Percentiles rank a stretch among this genome's conserved stretches.
These are phyloP conservation scores for Aspergillus bertholletiae DNA, from an alignment of 495 filamentous ascomycete genomes.

Conservation along the genomic window DNA sequence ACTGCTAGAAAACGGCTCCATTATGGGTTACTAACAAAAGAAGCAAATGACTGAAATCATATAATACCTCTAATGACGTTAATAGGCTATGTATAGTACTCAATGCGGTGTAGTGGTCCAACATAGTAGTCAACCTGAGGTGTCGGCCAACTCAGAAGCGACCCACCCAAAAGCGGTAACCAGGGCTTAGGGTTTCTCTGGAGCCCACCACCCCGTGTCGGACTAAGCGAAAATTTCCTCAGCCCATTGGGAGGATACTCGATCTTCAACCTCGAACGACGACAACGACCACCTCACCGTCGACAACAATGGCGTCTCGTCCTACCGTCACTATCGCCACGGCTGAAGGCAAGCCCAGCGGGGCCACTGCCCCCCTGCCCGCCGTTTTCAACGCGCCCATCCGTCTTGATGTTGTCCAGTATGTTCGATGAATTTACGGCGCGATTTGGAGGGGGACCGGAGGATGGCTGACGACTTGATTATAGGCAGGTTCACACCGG, in stretches of 20 bases:
- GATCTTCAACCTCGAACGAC: conserved; percentile 45
- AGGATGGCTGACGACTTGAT: conserved; percentile 33
- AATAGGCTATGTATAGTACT: neutral
- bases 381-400: conserved; percentile 94
- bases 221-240: conserved; percentile 50
- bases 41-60: no score
- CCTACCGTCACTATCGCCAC: conserved; percentile 93
- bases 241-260: conserved; percentile 29
- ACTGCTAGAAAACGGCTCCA: neutral
- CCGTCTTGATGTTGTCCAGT: conserved; percentile 98
- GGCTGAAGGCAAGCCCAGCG: conserved; percentile 86
- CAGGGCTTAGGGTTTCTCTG: conserved; percentile 39
- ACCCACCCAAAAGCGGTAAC: conserved; percentile 16
- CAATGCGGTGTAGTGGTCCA: neutral
- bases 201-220: conserved; percentile 26
- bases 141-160: conserved; percentile 2
- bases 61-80: neutral
- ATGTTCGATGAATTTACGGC: conserved; percentile 29
- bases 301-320: conserved; percentile 80
- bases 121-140: neutral
- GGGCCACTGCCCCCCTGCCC: conserved; percentile 82
- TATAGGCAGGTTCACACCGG: conserved; percentile 84
- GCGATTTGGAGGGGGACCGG: conserved; percentile 4
- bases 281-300: conserved; percentile 38
- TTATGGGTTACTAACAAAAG: no score